Percentiles rank a stretch among this genome's conserved stretches.
Conservation (phyloP, 139 green algal species). For the Closterium sp. region DNA sequence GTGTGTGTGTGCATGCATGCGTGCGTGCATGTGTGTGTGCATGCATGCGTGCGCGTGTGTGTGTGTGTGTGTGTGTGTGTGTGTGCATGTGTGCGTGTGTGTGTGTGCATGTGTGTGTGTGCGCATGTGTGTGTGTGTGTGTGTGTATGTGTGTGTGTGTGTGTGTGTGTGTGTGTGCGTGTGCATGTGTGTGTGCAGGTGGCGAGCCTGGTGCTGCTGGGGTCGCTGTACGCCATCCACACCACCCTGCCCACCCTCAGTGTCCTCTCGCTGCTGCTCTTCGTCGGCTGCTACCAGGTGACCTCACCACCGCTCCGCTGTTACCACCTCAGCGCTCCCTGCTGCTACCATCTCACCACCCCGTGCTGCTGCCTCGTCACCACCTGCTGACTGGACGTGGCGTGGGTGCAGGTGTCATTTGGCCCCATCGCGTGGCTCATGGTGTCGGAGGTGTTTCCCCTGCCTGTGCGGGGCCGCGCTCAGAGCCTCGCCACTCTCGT, state of each 20-base stretch:
- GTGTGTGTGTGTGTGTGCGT: slow-evolving; percentile 1
- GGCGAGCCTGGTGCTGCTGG: slow-evolving; percentile 37
- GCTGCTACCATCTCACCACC: neutral
- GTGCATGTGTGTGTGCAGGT: slow-evolving; percentile 15
- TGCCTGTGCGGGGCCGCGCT: slow-evolving; percentile 70
- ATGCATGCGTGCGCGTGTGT: neutral
- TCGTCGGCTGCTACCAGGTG: slow-evolving; percentile 81
- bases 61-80: neutral
- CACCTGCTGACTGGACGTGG: neutral
- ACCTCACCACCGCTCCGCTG: neutral
- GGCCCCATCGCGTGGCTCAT: slow-evolving; percentile 88
- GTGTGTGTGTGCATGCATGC: neutral
- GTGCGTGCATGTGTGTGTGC: neutral
- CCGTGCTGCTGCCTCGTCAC: neutral
- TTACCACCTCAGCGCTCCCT: neutral
- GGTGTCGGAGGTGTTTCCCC: slow-evolving; percentile 86
- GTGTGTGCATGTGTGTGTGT: neutral
- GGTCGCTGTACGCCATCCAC: neutral
- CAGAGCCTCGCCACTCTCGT: slow-evolving; percentile 80
- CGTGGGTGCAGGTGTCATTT: slow-evolving; percentile 75
- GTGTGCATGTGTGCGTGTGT: neutral
- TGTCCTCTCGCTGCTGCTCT: slow-evolving; percentile 78
- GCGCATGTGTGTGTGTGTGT: slow-evolving; percentile 54
- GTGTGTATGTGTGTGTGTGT: slow-evolving; percentile 70
- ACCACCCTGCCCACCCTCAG: slow-evolving; percentile 55